Conservation (phyloP, 495 filamentous ascomycete genomes). For the Geoglossum glabrum region DNA sequence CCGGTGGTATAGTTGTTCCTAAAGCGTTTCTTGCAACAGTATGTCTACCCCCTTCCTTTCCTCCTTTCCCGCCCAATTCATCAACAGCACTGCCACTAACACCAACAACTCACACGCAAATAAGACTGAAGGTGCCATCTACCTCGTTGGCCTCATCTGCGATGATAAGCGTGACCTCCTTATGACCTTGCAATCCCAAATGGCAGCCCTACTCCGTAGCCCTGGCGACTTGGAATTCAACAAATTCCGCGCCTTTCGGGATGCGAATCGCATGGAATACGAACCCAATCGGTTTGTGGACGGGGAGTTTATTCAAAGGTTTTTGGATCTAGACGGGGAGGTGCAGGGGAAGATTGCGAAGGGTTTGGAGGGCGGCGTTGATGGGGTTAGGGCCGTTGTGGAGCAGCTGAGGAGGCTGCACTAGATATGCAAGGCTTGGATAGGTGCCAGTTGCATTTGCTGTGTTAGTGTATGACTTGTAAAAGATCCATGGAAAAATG, state of each 20-base stretch:
- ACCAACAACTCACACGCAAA: neutral
- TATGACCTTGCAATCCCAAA: conserved; percentile 55
- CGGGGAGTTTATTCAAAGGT: conserved; percentile 74
- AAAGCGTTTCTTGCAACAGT: conserved; percentile 82
- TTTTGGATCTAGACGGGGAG: conserved; percentile 44
- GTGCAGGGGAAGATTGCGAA: conserved; percentile 44
- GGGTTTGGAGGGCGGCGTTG: conserved; percentile 25
- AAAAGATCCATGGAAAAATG: no score
- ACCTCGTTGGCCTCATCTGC: conserved; percentile 64
- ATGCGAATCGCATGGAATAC: conserved; percentile 42
- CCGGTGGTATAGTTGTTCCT: conserved; percentile 47
- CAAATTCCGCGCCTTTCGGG: conserved; percentile 60
- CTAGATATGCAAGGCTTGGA: neutral
- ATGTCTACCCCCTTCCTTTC: conserved; percentile 18
- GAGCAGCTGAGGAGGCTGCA: conserved; percentile 41
- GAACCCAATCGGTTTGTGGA: conserved; percentile 81
- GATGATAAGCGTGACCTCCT: conserved; percentile 53
- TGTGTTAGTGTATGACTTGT: no score
- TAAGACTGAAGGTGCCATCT: conserved; percentile 78
- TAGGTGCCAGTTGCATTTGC: no score
- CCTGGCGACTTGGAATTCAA: conserved; percentile 55
- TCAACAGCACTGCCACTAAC: neutral
- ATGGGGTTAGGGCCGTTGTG: conserved; percentile 39
- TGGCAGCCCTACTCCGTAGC: conserved; percentile 43
- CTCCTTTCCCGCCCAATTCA: neutral